Conservation (phyloP, 257 asterid species). For the Gentiana straminea region DNA sequence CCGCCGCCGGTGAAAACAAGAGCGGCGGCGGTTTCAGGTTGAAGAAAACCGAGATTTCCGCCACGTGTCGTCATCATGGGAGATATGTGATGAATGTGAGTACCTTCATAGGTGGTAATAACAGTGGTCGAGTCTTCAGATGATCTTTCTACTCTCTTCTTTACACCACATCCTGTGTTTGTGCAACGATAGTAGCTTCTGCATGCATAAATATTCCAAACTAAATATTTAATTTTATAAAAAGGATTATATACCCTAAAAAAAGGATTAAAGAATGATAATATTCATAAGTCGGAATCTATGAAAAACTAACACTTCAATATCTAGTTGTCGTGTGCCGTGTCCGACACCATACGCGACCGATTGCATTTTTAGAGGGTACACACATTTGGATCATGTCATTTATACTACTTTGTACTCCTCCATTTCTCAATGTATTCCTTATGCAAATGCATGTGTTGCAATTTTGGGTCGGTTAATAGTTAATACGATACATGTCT, state of each 20-base stretch:
- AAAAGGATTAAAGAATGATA: too few relatives aligned
- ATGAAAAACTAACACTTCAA: too few relatives aligned
- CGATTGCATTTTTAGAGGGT: not conserved
- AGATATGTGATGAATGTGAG: slow-evolving; percentile 45
- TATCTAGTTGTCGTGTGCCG: too few relatives aligned
- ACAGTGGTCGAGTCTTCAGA: slow-evolving; percentile 63
- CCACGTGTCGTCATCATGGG: slow-evolving; percentile 47
- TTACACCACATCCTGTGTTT: slow-evolving; percentile 72
- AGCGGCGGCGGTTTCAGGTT: slow-evolving; percentile 15
- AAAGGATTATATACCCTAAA: not conserved
- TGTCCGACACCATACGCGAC: too few relatives aligned
- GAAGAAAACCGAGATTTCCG: slow-evolving; percentile 32
- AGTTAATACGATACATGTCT: too few relatives aligned
- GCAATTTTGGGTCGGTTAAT: too few relatives aligned
- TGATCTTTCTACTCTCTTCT: slow-evolving; percentile 84
- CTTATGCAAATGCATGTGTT: too few relatives aligned
- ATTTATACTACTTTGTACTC: too few relatives aligned
- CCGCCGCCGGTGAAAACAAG: slow-evolving; percentile 1
- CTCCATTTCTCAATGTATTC: too few relatives aligned
- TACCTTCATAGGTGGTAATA: slow-evolving; percentile 89
- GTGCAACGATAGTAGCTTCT: slow-evolving; percentile 99
- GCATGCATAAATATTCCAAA: not conserved
- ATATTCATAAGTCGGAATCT: too few relatives aligned
- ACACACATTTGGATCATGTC: too few relatives aligned
- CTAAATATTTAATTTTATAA: not conserved